Evolutionary conservation across 257 asterid genomes (phyloP), one percentile per base, ranked within the genome.

Genomic region (Rubia yunnanensis): DNA sequence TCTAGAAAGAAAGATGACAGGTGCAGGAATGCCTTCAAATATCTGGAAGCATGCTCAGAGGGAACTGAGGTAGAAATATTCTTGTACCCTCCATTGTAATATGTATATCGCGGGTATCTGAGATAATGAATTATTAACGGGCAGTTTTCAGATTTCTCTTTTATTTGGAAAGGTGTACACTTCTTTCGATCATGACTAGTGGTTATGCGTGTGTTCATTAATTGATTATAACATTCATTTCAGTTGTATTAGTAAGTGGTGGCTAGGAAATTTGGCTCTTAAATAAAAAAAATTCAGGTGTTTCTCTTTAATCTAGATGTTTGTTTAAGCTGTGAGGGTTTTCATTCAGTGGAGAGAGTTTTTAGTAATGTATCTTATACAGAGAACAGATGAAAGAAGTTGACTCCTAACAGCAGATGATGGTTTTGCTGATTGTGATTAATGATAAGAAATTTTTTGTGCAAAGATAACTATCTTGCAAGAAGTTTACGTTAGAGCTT

Each of bases 21-120:
- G 78, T 67, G 92, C 95, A 62, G 92, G 95, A 60, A 94, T 94
- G 97, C 97, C 99, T 62, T 82, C 95, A 65, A 82, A 87, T 80
- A 79, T 86, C 63, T 94, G 99, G 98, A 94, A 94, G 81, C 95
- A 88, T 77, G 95, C 96, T 69, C 95, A 86, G 75, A 84, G 95
- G 79, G 97, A 94, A 79, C 74, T 94, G 72, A 85, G 97, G 99
- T 85, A 76, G 14, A 1, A 14, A 44, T 44, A 14, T 44, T 7
- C 52, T 14, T 17, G 17, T 68, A 44, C 23, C 39, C 10, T 64
- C 39, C 11, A 30, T 7, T 49, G 60, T 17, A 23, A 6, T 15
- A 15, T 64, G 44, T 38, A 10, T 23, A 28, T 64, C 14, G 41
- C 26, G 58, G 2, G 30, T 18, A 14, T 41, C 10, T 41, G 53